A percentile compares a stretch with the other conserved stretches of the same genome.
phyloP scores from a whole-genome alignment of 352 stramenopile genomes.

The Pythium pectinolyticum region DNA sequence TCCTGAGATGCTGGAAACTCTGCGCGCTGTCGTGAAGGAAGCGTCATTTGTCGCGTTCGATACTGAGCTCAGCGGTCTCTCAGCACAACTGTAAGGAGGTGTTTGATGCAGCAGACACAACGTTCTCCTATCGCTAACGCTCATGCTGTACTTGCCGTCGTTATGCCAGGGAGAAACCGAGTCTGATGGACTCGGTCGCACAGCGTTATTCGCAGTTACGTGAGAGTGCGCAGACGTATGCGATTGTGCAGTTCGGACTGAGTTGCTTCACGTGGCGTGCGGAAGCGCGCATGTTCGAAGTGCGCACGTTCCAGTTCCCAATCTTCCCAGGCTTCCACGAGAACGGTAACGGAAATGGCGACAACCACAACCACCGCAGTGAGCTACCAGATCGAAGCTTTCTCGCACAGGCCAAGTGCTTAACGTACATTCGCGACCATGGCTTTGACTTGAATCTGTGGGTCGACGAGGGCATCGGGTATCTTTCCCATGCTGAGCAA shows the following conservation, averaged over 20 bases:
- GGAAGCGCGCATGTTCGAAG: constrained; percentile 40
- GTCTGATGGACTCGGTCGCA: constrained; percentile 73
- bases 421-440: constrained; percentile 75
- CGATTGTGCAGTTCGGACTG: constrained; percentile 76
- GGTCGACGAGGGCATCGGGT: constrained; percentile 71
- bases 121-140: not conserved
- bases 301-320: constrained; percentile 73
- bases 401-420: constrained; percentile 66
- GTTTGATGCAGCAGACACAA: not conserved
- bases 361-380: not conserved
- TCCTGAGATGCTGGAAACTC: constrained; percentile 1
- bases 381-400: constrained; percentile 55
- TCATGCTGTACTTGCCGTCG: too few species aligned
- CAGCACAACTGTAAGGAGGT: constrained; percentile 52
- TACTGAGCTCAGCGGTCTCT: constrained; percentile 75
- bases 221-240: constrained; percentile 56
- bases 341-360: constrained; percentile 34
- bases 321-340: constrained; percentile 57
- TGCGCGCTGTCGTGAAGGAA: constrained; percentile 13
- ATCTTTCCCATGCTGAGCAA: constrained; percentile 68
- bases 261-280: constrained; percentile 64
- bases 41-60: constrained; percentile 76
- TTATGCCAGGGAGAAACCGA: constrained; percentile 39
- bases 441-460: constrained; percentile 80
- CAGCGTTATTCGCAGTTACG: constrained; percentile 63